Conservation (phyloP, 352 stramenopile genomes). For the Pythium folliculosum region DNA sequence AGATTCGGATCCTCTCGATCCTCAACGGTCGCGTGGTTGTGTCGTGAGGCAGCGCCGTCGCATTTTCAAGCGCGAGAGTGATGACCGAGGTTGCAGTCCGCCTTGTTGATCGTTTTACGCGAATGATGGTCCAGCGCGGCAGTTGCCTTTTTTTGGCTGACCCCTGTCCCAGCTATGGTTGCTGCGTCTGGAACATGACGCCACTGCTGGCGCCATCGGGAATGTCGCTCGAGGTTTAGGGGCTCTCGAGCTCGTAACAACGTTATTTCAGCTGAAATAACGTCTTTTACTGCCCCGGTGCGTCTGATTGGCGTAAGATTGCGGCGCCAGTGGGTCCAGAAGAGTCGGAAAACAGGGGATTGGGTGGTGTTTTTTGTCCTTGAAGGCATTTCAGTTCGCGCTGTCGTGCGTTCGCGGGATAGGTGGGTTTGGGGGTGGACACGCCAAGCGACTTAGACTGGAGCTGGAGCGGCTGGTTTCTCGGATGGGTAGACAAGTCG, state of each 20-base stretch:
- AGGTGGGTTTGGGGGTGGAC: conserved; percentile 17
- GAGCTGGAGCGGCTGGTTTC: conserved; percentile 25
- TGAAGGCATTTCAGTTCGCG: conserved; percentile 9
- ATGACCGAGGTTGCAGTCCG: conserved; percentile 3
- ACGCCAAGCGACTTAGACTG: conserved; percentile 24
- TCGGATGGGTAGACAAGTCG: conserved; percentile 30
- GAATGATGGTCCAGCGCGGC: conserved; percentile 11
- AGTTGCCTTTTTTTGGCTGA: conserved; percentile 15
- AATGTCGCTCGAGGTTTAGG: conserved; percentile 28
- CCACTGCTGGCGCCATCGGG: conserved; percentile 27
- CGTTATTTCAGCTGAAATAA: conserved; percentile 11
- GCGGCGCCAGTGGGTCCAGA: neutral
- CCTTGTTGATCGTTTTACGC: neutral
- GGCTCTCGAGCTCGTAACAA: neutral
- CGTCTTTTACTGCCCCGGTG: neutral
- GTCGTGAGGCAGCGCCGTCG: neutral
- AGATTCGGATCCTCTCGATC: neutral
- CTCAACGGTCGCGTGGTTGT: neutral
- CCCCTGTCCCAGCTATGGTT: conserved; percentile 20
- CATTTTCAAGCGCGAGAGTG: conserved; percentile 11
- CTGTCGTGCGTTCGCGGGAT: conserved; percentile 20
- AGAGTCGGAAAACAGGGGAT: conserved; percentile 28
- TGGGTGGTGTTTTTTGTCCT: conserved; percentile 8
- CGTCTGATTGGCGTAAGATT: conserved; percentile 8
- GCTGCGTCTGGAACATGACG: conserved; percentile 22